A percentile compares a stretch with the other conserved stretches of the same genome.
phyloP scores from a whole-genome alignment of 1,284 basidiomycete genomes.

The Ceratobasidium sp. region DNA sequence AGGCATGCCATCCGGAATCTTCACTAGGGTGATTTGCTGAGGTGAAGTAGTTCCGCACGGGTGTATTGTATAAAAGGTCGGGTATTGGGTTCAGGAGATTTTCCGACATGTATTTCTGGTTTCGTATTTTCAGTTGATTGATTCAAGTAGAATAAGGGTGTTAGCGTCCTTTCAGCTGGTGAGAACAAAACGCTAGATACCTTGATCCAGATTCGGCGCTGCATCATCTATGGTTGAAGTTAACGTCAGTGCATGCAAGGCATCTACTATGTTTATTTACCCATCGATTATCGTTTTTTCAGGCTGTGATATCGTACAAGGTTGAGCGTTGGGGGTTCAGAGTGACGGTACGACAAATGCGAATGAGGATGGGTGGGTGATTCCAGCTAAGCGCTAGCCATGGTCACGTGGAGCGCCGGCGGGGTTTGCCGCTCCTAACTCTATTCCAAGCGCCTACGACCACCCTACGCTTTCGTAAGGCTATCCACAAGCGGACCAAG shows the following conservation, averaged over 20 bases:
- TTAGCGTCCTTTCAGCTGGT: neutral
- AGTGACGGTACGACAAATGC: neutral
- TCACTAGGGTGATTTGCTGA: slow-evolving; percentile 79
- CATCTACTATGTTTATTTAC: neutral
- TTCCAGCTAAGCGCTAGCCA: slow-evolving; percentile 20
- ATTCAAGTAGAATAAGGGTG: neutral
- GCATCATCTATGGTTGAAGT: slow-evolving; percentile 14
- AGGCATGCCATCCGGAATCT: slow-evolving; percentile 76
- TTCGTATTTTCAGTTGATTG: neutral
- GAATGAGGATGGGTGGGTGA: slow-evolving; percentile 33
- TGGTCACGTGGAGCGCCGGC: slow-evolving; percentile 9
- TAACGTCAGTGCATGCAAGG: neutral
- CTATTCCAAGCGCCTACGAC: neutral
- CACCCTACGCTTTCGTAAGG: neutral
- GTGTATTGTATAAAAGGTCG: slow-evolving; percentile 64
- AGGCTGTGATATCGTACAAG: neutral
- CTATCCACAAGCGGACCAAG: too few relatives aligned
- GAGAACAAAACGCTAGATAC: slow-evolving; percentile 7
- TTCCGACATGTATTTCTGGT: neutral
- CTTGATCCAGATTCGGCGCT: slow-evolving; percentile 25
- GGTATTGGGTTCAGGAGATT: neutral
- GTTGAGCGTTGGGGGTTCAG: neutral
- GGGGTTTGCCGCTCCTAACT: slow-evolving; percentile 11
- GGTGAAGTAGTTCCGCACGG: slow-evolving; percentile 67
- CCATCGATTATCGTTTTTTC: slow-evolving; percentile 5